Evolutionary conservation across 768 basidiomycete species (phyloP).

Genomic region (Xerocomus brunneocitrinus): DNA sequence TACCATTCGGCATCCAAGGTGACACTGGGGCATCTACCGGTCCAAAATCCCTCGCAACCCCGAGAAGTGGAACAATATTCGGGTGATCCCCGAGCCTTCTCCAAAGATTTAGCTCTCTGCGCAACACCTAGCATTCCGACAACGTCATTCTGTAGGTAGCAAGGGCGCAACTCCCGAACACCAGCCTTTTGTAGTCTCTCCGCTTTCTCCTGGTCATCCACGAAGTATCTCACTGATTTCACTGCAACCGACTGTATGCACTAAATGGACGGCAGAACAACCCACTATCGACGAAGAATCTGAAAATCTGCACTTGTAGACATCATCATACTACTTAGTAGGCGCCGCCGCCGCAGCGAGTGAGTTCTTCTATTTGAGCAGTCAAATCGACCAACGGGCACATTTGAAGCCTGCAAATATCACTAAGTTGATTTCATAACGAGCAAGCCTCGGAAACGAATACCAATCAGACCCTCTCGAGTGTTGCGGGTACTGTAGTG

Average conservation of each 20-base stretch:
- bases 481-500: too few species aligned
- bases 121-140: not conserved
- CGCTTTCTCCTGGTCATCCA: not conserved
- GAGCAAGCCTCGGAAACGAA: not conserved
- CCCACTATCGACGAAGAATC: not conserved
- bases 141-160: not conserved
- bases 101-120: not conserved
- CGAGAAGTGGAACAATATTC: constrained; percentile 1
- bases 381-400: not conserved
- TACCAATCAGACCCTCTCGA: not conserved
- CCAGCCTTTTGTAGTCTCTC: not conserved
- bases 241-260: not conserved
- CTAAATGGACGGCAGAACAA: not conserved
- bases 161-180: not conserved
- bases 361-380: not conserved
- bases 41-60: not conserved
- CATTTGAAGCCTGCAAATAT: not conserved
- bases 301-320: not conserved
- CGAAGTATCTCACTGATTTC: not conserved
- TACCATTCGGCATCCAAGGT: not conserved
- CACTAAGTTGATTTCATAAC: not conserved
- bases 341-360: not conserved
- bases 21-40: not conserved
- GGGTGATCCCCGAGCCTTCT: not conserved
- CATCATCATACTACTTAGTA: constrained; percentile 1